These are phyloP conservation scores for Nitzschia putrida DNA, from an alignment of 108 stramenopile species.

Conservation along the genomic window DNA sequence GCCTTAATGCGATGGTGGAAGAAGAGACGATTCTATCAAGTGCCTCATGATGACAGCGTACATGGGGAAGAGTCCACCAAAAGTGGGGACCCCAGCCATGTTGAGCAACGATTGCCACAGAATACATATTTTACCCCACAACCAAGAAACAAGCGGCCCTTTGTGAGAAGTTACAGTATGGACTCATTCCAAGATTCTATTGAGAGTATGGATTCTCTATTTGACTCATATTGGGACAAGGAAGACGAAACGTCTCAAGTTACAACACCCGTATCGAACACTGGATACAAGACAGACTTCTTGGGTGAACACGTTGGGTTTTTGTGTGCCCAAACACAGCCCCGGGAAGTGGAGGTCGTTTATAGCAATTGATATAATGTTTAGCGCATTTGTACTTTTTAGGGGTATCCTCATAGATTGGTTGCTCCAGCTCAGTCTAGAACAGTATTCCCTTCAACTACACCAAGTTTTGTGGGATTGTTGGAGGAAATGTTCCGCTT, in stretches of 20 bases:
- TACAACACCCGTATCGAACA: conserved; percentile 16
- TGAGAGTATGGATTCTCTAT: conserved; percentile 39
- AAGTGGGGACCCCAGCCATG: not conserved
- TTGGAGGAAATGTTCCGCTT: too few species aligned
- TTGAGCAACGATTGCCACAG: not conserved
- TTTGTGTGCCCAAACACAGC: conserved; percentile 41
- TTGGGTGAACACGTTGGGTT: conserved; percentile 77
- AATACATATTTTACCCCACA: not conserved
- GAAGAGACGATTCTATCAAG: conserved; percentile 27
- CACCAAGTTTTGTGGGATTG: too few species aligned
- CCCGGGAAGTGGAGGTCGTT: conserved; percentile 42
- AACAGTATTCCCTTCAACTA: too few species aligned
- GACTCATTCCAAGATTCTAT: conserved; percentile 41
- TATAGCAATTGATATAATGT: conserved; percentile 25
- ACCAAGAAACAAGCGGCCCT: not conserved
- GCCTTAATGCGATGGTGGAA: conserved; percentile 32
- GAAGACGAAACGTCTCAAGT: conserved; percentile 28
- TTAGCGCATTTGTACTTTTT: too few species aligned
- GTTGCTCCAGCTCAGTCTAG: too few species aligned
- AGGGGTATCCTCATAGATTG: too few species aligned
- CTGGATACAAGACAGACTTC: conserved; percentile 47
- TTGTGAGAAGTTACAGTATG: not conserved
- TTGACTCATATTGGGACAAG: conserved; percentile 29
- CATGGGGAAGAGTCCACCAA: not conserved
- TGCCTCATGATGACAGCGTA: conserved; percentile 5